Base-by-base conservation (phyloP, 176 grass and related monocot genomes). In the Rhipidocladum racemiflorum region DNA sequence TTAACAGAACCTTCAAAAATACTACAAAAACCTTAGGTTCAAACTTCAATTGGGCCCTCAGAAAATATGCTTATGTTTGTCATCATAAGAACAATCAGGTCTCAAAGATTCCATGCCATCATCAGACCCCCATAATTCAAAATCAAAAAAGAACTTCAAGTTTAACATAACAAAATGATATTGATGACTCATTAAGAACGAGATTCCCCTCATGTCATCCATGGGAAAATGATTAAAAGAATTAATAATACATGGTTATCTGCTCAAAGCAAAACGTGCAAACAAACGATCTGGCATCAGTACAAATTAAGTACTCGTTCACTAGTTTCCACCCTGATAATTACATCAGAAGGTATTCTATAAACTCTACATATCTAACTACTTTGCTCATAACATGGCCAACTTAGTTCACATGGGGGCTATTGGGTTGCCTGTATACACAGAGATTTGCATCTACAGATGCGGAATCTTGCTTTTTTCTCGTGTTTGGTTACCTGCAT, bases 91-190 rank as follows among this genome's bases (percentile, higher is more conserved):
- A 80, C 68, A 69, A 46, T 77, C 72, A 77, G 65, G 88, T 72
- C 83, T 82, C 72, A 72, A 82, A 77, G 64, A 81, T 89, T 69
- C 8, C 18, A 89, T 89, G 82, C 50, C 71, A 76, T 82, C 36
- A 81, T 30, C 38, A 27, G 70, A 80, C 32, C 15, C 38, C 38
- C 49, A 16, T 13, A 81, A 63, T 30, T 62, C 24, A 62, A 75
- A 69, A 16, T 5, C 9, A 55, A 40, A 15, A 13, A 29, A 1
- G 14, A 84, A n/a, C 2, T 14, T 43, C 0, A 46, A 27, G 16
- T 11, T 39, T 0, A 49, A 57, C 0, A 10, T 65, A 48, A 12
- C 30, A 54, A 34, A 51, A 40, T 2, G 6, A n/a, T 51, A 61
- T 18, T 7, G 20, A 13, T 1, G 0, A 15, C 14, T 42, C 3